phyloP scores from a whole-genome alignment of 148 eudicot genomes.

The Limonium bicolor region DNA sequence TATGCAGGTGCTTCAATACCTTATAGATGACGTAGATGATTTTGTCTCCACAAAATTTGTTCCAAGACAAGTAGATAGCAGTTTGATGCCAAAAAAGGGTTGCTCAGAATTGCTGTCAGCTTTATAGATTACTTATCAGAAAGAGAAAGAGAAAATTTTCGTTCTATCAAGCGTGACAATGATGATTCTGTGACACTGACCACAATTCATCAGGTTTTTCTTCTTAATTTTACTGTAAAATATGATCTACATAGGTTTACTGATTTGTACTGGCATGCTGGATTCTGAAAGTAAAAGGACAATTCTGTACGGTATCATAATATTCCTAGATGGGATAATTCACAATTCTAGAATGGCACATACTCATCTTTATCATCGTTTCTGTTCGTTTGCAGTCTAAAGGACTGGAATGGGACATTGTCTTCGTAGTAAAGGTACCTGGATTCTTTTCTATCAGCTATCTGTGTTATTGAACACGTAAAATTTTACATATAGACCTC shows the following conservation, averaged over 20 bases:
- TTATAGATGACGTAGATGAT: slow-evolving; percentile 73
- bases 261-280: too few relatives aligned
- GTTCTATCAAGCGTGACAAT: slow-evolving; percentile 60
- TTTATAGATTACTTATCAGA: slow-evolving; percentile 67
- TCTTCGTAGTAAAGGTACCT: slow-evolving; percentile 84
- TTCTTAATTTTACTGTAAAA: background rate
- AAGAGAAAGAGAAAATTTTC: slow-evolving; percentile 78
- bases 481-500: slow-evolving; percentile 4
- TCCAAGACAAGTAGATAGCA: slow-evolving; percentile 17
- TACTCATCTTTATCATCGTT: too few relatives aligned
- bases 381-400: slow-evolving; percentile 69
- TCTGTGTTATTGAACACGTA: background rate
- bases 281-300: too few relatives aligned
- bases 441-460: background rate
- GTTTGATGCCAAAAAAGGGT: slow-evolving; percentile 28
- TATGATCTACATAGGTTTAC: background rate
- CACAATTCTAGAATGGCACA: too few relatives aligned
- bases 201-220: slow-evolving; percentile 84
- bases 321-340: too few relatives aligned
- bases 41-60: slow-evolving; percentile 37
- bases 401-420: slow-evolving; percentile 97
- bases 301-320: too few relatives aligned
- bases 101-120: slow-evolving; percentile 42
- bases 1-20: slow-evolving; percentile 68
- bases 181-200: slow-evolving; percentile 73